Percentiles rank a stretch among this genome's conserved stretches.
Evolutionary conservation across 257 asterid species (phyloP).

Genomic region (Coffea canephora): DNA sequence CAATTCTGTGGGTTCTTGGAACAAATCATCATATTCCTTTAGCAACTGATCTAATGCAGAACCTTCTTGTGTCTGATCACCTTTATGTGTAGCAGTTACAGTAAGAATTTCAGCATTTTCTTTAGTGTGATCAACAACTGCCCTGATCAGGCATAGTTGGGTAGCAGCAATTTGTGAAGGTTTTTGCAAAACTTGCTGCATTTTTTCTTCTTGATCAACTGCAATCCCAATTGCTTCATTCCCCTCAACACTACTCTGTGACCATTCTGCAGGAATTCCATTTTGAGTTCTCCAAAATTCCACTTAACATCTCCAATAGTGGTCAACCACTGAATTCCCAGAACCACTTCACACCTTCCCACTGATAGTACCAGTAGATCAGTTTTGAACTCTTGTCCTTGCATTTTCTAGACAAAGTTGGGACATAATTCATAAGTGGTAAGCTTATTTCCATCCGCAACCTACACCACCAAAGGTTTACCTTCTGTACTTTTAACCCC

Average conservation of each 20-base stretch:
- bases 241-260: background rate
- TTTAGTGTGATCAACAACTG: too few relatives aligned
- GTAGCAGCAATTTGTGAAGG: too few relatives aligned
- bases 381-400: background rate
- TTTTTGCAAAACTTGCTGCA: too few relatives aligned
- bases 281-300: too few relatives aligned
- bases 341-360: background rate
- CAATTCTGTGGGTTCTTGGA: too few relatives aligned
- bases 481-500: background rate
- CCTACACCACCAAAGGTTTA: fast-evolving
- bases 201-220: too few relatives aligned
- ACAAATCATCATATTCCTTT: too few relatives aligned
- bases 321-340: background rate
- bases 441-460: background rate
- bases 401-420: fast-evolving
- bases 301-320: background rate
- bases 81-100: too few relatives aligned
- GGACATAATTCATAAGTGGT: fast-evolving
- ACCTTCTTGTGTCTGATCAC: too few relatives aligned
- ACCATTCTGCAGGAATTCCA: background rate
- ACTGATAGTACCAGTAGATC: background rate
- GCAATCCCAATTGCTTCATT: fast-evolving
- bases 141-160: too few relatives aligned
- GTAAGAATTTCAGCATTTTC: too few relatives aligned
- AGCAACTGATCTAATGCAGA: too few relatives aligned